phyloP scores from a whole-genome alignment of 495 filamentous ascomycete species.

The Penicillium argentinense region DNA sequence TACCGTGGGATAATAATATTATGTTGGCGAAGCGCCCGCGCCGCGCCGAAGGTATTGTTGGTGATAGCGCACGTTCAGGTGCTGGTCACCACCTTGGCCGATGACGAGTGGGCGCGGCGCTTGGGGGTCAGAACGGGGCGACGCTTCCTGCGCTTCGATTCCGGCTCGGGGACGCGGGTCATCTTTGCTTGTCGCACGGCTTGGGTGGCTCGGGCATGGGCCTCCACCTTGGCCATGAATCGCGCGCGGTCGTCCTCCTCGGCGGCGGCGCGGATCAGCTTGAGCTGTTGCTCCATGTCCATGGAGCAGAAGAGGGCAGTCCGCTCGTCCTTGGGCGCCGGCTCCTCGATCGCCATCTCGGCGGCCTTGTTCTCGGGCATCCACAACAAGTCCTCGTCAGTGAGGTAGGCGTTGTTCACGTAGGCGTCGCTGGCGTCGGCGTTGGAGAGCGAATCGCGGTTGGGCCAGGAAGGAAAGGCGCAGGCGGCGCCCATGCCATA shows the following conservation, averaged over 20 bases:
- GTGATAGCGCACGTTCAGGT: not conserved
- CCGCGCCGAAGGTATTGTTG: constrained; percentile 7
- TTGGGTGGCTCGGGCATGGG: constrained; percentile 46
- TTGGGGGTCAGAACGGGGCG: constrained; percentile 29
- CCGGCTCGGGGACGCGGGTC: constrained; percentile 31
- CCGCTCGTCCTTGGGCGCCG: constrained; percentile 19
- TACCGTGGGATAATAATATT: too few species aligned
- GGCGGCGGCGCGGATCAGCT: constrained; percentile 37
- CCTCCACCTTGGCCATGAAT: constrained; percentile 47
- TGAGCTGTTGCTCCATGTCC: constrained; percentile 45
- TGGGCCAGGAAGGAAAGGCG: constrained; percentile 56
- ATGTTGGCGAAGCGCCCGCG: constrained; percentile 23
- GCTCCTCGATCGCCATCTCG: constrained; percentile 35
- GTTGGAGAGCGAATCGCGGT: constrained; percentile 44
- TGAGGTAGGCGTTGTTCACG: constrained; percentile 45
- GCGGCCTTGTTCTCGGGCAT: constrained; percentile 31
- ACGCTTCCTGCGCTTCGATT: constrained; percentile 43
- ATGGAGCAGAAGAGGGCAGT: constrained; percentile 23
- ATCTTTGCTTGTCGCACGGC: constrained; percentile 40
- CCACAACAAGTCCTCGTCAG: constrained; percentile 53
- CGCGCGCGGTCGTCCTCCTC: constrained; percentile 44
- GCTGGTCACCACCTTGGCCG: constrained; percentile 18
- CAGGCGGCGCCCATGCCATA: constrained; percentile 47
- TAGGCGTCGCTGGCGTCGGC: constrained; percentile 33
- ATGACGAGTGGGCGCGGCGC: constrained; percentile 37